Percentiles rank a stretch among this genome's conserved stretches.
Evolutionary conservation across 78 protist genomes (phyloP).

Genomic region (slime mould (Dictyostelium discoideum)): dicty_2.7 NC_007088.5:3327501-3328000

Average conservation of each 20-base stretch:
- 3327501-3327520: slow-evolving; percentile 43
- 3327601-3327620: background rate
- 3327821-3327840: background rate
- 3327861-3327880: background rate
- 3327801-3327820: background rate
- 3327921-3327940: background rate
- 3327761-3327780: too few species aligned
- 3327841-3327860: background rate
- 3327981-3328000: background rate
- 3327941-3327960: background rate
- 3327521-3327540: slow-evolving; percentile 54
- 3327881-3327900: background rate
- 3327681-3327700: background rate
- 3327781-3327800: background rate
- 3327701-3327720: background rate
- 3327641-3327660: slow-evolving; percentile 23
- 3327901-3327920: background rate
- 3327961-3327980: background rate
- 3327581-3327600: background rate
- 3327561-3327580: slow-evolving; percentile 18
- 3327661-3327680: slow-evolving; percentile 11
- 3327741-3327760: too few species aligned
- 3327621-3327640: background rate
- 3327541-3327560: slow-evolving; percentile 71
- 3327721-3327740: background rate